Conservation (phyloP, 495 filamentous ascomycete species). For the Trichoderma virens region DNA sequence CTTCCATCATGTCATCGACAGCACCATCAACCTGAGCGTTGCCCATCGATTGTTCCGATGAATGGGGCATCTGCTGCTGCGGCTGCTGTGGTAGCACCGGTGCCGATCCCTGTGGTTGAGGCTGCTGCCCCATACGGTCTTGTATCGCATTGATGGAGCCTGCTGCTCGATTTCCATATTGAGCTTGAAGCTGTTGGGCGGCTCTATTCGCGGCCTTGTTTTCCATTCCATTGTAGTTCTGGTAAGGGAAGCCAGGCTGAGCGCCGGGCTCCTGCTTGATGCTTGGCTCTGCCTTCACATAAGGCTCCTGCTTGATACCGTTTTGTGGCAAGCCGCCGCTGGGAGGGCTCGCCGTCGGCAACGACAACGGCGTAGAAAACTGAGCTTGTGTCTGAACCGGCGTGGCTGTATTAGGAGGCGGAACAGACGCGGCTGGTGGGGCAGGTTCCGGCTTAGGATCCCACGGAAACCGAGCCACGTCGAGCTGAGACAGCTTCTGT, state of each 20-base stretch:
- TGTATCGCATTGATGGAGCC: conserved; percentile 53
- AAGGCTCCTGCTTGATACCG: conserved; percentile 31
- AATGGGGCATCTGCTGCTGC: conserved; percentile 27
- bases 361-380: conserved; percentile 20
- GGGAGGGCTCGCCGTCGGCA: conserved; percentile 22
- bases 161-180: conserved; percentile 64
- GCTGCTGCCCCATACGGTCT: conserved; percentile 31
- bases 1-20: conserved; percentile 28
- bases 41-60: conserved; percentile 26
- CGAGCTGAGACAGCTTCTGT: conserved; percentile 70
- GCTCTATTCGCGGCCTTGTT: conserved; percentile 54
- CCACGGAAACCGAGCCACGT: conserved; percentile 89
- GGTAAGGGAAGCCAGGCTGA: conserved; percentile 5
- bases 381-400: conserved; percentile 28
- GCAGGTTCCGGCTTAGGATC: conserved; percentile 61
- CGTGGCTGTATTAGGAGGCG: conserved; percentile 28
- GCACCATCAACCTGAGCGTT: conserved; percentile 68
- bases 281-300: conserved; percentile 10
- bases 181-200: conserved; percentile 55
- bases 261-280: conserved; percentile 29
- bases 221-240: conserved; percentile 15
- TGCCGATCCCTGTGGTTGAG: conserved; percentile 27
- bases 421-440: conserved; percentile 24
- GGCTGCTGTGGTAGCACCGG: conserved; percentile 33
- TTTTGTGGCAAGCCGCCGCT: conserved; percentile 24